Evolutionary conservation across 1,284 basidiomycete genomes (phyloP).

Genomic region (Neotropicomus parvogracilis): DNA sequence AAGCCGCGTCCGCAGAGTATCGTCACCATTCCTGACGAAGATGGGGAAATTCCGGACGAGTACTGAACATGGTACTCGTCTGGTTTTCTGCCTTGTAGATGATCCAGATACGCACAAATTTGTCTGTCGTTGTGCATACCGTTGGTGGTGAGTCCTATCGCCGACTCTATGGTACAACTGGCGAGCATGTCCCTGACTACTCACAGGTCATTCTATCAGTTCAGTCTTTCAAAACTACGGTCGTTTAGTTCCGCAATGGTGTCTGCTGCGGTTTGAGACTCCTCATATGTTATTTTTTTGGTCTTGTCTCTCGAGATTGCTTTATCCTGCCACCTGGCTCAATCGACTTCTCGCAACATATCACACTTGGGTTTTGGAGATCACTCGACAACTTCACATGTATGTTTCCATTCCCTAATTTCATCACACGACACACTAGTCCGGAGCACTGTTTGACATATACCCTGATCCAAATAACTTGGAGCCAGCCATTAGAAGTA

Average conservation of each 20-base stretch:
- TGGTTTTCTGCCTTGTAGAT: constrained; percentile 22
- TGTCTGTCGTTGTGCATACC: constrained; percentile 27
- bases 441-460: constrained; percentile 17
- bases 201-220: constrained; percentile 16
- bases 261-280: constrained; percentile 20
- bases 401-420: constrained; percentile 9
- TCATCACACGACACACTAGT: constrained; percentile 15
- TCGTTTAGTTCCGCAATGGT: constrained; percentile 33
- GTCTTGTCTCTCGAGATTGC: constrained; percentile 12
- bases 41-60: constrained; percentile 24
- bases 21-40: constrained; percentile 47
- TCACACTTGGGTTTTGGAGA: constrained; percentile 9
- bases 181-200: neutral
- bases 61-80: constrained; percentile 16
- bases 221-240: constrained; percentile 28
- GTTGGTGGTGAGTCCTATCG: constrained; percentile 25
- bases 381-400: constrained; percentile 7
- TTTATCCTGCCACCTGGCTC: constrained; percentile 3
- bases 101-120: constrained; percentile 12
- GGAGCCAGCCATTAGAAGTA: constrained; percentile 1
- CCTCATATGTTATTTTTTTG: constrained; percentile 20
- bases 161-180: neutral
- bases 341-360: neutral
- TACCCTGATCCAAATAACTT: constrained; percentile 8
- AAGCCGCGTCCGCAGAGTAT: constrained; percentile 44